Conservation (phyloP, 768 basidiomycete genomes). For the Boletus sp. region DNA sequence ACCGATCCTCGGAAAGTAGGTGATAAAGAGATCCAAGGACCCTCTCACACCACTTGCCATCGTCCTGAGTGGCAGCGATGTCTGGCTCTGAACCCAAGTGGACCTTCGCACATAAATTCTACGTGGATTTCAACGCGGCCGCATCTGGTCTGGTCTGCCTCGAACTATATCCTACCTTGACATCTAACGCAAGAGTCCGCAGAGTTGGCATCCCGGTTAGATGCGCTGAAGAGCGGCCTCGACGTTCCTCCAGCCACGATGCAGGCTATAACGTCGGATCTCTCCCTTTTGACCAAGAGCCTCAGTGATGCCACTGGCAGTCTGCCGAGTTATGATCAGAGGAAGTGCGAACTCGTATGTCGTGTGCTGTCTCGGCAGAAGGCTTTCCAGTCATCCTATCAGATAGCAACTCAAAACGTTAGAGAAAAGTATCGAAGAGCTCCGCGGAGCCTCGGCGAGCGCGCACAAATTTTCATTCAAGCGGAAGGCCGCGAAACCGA, state of each 20-base stretch:
- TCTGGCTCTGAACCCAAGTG: slow-evolving; percentile 22
- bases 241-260: slow-evolving; percentile 36
- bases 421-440: slow-evolving; percentile 52
- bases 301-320: slow-evolving; percentile 63
- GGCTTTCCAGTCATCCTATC: slow-evolving; percentile 10
- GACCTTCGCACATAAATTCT: slow-evolving; percentile 33
- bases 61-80: slow-evolving; percentile 7
- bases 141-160: slow-evolving; percentile 24
- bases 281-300: slow-evolving; percentile 59
- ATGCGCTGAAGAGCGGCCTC: slow-evolving; percentile 34
- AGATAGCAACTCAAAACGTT: slow-evolving; percentile 64
- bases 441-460: slow-evolving; percentile 44
- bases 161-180: neutral
- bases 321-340: slow-evolving; percentile 72
- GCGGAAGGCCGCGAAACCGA: slow-evolving; percentile 36
- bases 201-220: slow-evolving; percentile 53
- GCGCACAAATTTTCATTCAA: slow-evolving; percentile 74
- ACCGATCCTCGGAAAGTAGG: too few species aligned
- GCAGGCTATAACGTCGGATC: slow-evolving; percentile 45
- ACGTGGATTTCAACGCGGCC: slow-evolving; percentile 20
- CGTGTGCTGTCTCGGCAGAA: neutral
- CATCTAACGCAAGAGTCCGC: slow-evolving; percentile 18
- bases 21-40: neutral
- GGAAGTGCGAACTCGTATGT: slow-evolving; percentile 66
- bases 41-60: neutral